Percentiles rank a stretch among this genome's conserved stretches.
These are phyloP conservation scores for Phytopythium boreale DNA, from an alignment of 352 stramenopile genomes.

Conservation along the genomic window DNA sequence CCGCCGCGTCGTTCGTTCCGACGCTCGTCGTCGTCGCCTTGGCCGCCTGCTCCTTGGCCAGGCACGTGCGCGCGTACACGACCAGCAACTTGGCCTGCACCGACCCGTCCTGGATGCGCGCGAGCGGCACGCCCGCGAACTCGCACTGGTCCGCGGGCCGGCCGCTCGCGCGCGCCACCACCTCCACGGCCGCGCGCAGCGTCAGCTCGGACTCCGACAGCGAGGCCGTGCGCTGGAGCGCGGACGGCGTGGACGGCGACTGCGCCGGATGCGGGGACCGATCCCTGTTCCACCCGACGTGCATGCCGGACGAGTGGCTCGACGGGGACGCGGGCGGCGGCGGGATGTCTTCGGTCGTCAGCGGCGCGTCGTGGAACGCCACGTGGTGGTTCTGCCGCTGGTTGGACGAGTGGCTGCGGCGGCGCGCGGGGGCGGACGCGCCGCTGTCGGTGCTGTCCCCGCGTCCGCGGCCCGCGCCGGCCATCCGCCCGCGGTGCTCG, in stretches of 20 bases:
- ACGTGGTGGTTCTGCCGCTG: background rate
- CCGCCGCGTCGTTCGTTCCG: background rate
- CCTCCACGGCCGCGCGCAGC: constrained; percentile 37
- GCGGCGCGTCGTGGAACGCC: background rate
- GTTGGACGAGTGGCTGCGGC: constrained; percentile 4
- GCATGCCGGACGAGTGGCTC: background rate
- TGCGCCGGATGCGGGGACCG: background rate
- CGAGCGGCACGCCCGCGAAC: constrained; percentile 58
- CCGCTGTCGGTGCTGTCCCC: background rate
- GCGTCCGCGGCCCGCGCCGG: background rate
- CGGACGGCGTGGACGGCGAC: background rate
- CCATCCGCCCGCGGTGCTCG: constrained; percentile 8
- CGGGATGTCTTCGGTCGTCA: background rate
- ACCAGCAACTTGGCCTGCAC: constrained; percentile 65
- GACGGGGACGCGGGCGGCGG: background rate
- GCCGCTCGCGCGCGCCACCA: constrained; percentile 57
- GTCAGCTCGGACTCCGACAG: constrained; percentile 28
- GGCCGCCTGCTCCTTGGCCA: constrained; percentile 48
- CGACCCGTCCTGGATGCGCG: constrained; percentile 60
- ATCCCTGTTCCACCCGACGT: constrained; percentile 1
- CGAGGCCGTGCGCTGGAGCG: background rate
- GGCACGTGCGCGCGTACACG: constrained; percentile 73
- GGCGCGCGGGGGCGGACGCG: background rate
- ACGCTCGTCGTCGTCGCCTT: background rate
- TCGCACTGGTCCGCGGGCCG: constrained; percentile 56